Evolutionary conservation across 192 early-diverging fungal species (phyloP), one percentile per base, ranked within the genome.

Genomic region (Rhizoclosmatium sp.): DNA sequence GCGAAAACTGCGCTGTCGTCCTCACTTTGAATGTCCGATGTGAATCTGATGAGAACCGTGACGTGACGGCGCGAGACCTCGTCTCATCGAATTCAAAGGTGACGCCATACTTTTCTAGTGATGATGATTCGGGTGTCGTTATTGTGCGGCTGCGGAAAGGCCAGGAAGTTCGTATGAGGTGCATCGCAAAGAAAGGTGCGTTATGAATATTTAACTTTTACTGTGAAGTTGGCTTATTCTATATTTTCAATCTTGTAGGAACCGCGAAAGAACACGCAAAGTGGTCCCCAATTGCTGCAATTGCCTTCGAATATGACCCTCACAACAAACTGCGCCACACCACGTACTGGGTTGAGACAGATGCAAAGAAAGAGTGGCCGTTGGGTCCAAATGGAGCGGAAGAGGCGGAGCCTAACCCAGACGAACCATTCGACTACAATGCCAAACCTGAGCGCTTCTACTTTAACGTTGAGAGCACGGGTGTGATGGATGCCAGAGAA

Each of bases 251-350:
- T 31, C 31, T 31, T 0, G 31, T 0, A 31, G 97, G 97, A 12
- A 96, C 95, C 39, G 95, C 93, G 42, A 99, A 99, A 83, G 96
- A 98, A 76, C 96, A 98, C 80, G 95, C 97, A 40, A 99, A 99
- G 78, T 99, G 97, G 97, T 92, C 92, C 62, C 96, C 97, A 47
- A 93, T 93, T 65, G 87, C 91, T 70, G 96, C 93, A 5, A 89
- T 98, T 12, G 89, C 91, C 3, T 98, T 99, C 81, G 97, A 99
- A 70, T 99, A 99, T 71, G 97, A 99, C 76, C 97, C 97, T 60
- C 92, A 97, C 85, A 99, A 99, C 87, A 93, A 91, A 69, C 80
- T 99, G 59, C 83, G 93, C 51, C 96, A 99, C 70, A 92, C 96
- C 40, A 89, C 91, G 39, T 97, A 96, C 80, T 99, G 97, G 97